A percentile compares a stretch with the other conserved stretches of the same genome.
phyloP scores from a whole-genome alignment of 2,329 filamentous ascomycete genomes.

The Trichophyton simii region DNA sequence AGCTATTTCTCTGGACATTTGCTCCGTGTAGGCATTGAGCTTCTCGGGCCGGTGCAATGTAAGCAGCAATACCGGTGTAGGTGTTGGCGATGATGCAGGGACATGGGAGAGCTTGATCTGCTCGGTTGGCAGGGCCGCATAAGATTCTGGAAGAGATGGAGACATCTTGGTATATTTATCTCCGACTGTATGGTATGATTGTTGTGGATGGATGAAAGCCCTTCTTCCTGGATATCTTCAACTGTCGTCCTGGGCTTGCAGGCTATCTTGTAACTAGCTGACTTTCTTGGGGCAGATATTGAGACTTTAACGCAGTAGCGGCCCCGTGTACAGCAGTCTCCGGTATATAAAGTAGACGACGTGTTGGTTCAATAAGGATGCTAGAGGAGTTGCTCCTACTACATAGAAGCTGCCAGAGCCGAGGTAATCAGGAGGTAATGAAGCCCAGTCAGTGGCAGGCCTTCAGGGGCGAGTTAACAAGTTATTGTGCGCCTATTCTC shows the following conservation, averaged over 20 bases:
- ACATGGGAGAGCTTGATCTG: constrained; percentile 29
- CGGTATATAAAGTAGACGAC: too few species aligned
- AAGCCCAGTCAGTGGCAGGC: neutral
- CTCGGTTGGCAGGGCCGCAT: constrained; percentile 21
- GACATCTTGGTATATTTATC: neutral
- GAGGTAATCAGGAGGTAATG: neutral
- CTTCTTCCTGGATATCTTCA: too few species aligned
- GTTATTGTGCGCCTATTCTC: neutral
- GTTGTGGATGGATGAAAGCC: neutral
- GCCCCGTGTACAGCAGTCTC: too few species aligned
- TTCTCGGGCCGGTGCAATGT: constrained; percentile 45
- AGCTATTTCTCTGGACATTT: constrained; percentile 38
- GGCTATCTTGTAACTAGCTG: too few species aligned
- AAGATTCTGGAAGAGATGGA: constrained; percentile 22
- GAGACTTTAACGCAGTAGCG: too few species aligned
- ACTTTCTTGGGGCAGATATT: too few species aligned
- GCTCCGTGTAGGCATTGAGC: constrained; percentile 46
- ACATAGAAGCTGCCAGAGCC: neutral
- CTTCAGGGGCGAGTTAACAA: neutral
- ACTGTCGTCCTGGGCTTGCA: too few species aligned
- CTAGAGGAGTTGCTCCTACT: neutral
- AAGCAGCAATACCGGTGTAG: constrained; percentile 37
- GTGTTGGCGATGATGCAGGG: constrained; percentile 36
- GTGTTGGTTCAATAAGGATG: too few species aligned
- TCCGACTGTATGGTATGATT: neutral